A percentile compares a stretch with the other conserved stretches of the same genome.
Conservation (phyloP, 768 basidiomycete genomes). For the Leucogyrophana mollusca region DNA sequence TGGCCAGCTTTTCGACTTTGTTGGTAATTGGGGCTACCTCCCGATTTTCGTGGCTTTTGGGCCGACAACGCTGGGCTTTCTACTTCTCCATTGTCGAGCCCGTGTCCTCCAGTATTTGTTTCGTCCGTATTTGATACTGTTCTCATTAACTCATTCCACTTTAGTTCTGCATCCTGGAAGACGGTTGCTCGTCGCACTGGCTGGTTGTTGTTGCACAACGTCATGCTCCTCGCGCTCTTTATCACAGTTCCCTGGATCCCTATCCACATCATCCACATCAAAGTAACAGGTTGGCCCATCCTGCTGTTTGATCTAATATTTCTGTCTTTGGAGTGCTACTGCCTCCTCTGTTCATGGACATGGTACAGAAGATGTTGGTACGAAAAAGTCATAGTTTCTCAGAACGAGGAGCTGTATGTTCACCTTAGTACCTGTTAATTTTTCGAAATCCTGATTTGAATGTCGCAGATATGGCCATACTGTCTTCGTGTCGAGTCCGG, state of each 20-base stretch:
- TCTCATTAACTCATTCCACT: no score
- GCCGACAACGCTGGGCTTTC: no score
- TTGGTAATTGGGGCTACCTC: not conserved
- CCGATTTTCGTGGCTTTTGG: not conserved
- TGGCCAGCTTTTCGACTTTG: not conserved
- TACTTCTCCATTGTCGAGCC: no score
- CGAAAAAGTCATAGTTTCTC: not conserved
- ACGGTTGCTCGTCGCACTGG: not conserved
- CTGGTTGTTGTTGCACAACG: not conserved
- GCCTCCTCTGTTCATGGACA: not conserved
- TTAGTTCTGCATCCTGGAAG: not conserved
- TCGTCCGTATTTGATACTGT: no score
- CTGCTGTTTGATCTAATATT: not conserved
- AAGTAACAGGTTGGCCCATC: not conserved
- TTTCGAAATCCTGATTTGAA: not conserved
- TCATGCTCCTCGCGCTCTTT: not conserved
- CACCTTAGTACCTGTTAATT: no score
- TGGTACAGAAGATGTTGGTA: constrained; percentile 1
- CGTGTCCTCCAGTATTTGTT: no score
- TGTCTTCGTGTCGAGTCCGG: not conserved
- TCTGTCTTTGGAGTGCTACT: not conserved
- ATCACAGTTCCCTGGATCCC: not conserved
- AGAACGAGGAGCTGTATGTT: constrained; percentile 1
- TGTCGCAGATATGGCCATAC: constrained; percentile 1
- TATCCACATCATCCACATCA: not conserved